These are phyloP conservation scores for Melocanna baccifera DNA, from an alignment of 176 grass and related monocot species.

Conservation along the genomic window DNA sequence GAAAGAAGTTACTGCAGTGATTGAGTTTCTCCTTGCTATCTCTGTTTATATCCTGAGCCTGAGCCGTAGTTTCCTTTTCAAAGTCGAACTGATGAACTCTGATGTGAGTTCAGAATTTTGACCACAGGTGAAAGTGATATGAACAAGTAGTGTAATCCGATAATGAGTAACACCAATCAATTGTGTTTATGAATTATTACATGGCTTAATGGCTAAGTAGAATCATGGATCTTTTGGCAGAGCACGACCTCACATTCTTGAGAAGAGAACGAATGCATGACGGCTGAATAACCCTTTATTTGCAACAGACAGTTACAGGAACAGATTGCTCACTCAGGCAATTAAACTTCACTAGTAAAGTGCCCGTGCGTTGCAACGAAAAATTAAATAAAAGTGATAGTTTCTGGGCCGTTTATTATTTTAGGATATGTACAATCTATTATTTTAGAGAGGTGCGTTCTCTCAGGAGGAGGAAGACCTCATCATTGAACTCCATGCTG, in stretches of 20 bases:
- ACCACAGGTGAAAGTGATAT: not conserved
- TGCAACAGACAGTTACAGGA: not conserved
- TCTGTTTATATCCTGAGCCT: not conserved
- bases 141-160: not conserved
- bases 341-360: not conserved
- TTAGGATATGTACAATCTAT: no score
- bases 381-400: no score
- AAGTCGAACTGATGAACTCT: not conserved
- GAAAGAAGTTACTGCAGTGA: not conserved
- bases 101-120: not conserved
- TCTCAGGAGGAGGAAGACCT: no score
- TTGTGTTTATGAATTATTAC: not conserved
- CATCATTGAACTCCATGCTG: no score
- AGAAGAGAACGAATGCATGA: not conserved
- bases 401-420: no score
- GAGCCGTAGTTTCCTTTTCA: not conserved
- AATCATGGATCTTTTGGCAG: not conserved
- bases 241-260: not conserved
- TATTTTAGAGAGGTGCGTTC: no score
- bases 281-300: not conserved
- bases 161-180: not conserved
- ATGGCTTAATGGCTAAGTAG: not conserved
- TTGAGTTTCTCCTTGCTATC: not conserved
- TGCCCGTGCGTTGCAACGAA: no score
- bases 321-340: not conserved